Evolutionary conservation across 75 land plant genomes (phyloP).

Genomic region (Pseudotsuga menziesii): DNA sequence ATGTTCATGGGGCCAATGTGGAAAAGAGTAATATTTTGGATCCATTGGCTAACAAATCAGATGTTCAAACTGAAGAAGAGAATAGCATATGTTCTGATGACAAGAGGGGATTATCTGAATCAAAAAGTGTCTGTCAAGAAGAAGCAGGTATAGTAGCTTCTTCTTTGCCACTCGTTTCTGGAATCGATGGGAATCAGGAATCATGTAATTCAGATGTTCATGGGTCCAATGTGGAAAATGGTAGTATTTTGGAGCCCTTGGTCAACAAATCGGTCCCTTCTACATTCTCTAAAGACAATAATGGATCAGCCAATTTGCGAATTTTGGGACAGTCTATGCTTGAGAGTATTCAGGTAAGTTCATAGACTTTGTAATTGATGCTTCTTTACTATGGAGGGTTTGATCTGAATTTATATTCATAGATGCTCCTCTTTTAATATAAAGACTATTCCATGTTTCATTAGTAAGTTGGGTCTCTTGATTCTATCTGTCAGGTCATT

Average conservation of each 20-base stretch:
- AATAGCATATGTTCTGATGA: background rate
- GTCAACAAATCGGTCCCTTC: background rate
- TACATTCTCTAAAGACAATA: slow-evolving; percentile 21
- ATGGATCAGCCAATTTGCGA: slow-evolving; percentile 37
- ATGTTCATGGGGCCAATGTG: slow-evolving; percentile 10
- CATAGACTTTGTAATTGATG: background rate
- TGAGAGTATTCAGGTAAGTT: slow-evolving; percentile 84
- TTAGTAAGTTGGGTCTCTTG: background rate
- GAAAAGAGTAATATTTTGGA: background rate
- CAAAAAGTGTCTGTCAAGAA: background rate
- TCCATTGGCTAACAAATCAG: slow-evolving; percentile 8
- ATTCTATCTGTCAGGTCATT: slow-evolving; percentile 46
- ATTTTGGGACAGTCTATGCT: slow-evolving; percentile 87
- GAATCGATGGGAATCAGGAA: background rate
- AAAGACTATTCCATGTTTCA: background rate
- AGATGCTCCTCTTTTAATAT: background rate
- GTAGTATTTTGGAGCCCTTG: background rate
- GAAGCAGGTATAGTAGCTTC: slow-evolving; percentile 1
- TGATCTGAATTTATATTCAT: background rate
- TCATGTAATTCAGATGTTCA: slow-evolving; percentile 7
- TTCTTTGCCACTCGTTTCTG: background rate
- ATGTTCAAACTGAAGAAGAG: slow-evolving; percentile 1
- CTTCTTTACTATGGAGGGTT: background rate
- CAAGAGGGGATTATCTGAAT: background rate
- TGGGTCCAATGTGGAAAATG: background rate